A percentile compares a stretch with the other conserved stretches of the same genome.
Conservation (phyloP, 495 filamentous ascomycete species). For the Glonium stellatum region DNA sequence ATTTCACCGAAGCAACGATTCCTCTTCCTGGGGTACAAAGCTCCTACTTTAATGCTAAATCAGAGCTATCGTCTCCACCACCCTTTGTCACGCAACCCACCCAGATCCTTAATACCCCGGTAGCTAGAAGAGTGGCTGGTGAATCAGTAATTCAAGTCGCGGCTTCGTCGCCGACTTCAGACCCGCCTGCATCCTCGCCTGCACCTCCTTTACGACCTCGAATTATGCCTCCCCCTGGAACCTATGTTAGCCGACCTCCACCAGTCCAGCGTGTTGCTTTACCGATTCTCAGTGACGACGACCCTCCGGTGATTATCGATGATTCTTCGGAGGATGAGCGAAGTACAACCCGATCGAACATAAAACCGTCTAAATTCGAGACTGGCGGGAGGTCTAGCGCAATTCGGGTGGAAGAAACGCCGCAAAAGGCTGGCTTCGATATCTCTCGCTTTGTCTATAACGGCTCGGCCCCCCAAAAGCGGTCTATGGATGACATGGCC, state of each 20-base stretch:
- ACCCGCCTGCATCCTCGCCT: constrained; percentile 16
- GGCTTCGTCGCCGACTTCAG: constrained; percentile 43
- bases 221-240: constrained; percentile 73
- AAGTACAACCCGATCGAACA: constrained; percentile 27
- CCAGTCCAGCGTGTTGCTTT: constrained; percentile 23
- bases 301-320: constrained; percentile 22
- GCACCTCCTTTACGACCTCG: constrained; percentile 2
- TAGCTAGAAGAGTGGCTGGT: neutral
- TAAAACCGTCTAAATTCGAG: constrained; percentile 32
- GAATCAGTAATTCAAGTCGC: constrained; percentile 63
- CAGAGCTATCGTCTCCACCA: constrained; percentile 38
- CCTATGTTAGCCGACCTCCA: constrained; percentile 57
- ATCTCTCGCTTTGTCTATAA: constrained; percentile 16
- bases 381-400: neutral
- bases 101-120: constrained; percentile 49
- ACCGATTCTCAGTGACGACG: constrained; percentile 17
- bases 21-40: constrained; percentile 37
- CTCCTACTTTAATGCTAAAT: constrained; percentile 27
- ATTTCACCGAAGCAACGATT: constrained; percentile 56
- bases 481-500: constrained; percentile 41
- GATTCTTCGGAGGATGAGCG: constrained; percentile 26
- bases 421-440: constrained; percentile 20
- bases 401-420: constrained; percentile 18
- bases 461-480: constrained; percentile 32
- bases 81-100: constrained; percentile 59